A percentile compares a stretch with the other conserved stretches of the same genome.
These are phyloP conservation scores for Fraxinus nigra DNA, from an alignment of 305 asterid species.

Conservation along the genomic window DNA sequence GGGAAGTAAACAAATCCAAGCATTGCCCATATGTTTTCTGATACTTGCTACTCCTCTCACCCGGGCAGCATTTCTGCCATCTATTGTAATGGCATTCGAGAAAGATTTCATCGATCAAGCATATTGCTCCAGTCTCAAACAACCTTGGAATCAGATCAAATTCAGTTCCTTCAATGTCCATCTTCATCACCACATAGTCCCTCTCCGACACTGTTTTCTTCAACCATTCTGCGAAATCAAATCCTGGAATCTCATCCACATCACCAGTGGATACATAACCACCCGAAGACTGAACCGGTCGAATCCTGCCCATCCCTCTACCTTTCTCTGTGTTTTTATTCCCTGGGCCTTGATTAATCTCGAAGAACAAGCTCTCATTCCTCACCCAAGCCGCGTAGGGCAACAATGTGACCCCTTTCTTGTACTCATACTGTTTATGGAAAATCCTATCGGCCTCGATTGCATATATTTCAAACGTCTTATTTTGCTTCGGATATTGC, in stretches of 20 bases:
- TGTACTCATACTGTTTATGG: constrained; percentile 31
- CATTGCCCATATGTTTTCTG: constrained; percentile 37
- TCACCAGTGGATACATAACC: constrained; percentile 12
- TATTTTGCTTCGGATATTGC: constrained; percentile 50
- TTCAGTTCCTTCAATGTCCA: constrained; percentile 60
- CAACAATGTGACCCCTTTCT: constrained; percentile 39
- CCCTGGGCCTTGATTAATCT: constrained; percentile 31
- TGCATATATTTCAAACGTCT: constrained; percentile 45
- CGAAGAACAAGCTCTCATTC: constrained; percentile 49
- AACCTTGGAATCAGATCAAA: constrained; percentile 28
- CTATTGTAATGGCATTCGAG: constrained; percentile 55
- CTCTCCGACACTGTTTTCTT: constrained; percentile 22
- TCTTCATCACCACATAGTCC: constrained; percentile 55
- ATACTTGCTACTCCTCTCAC: constrained; percentile 35
- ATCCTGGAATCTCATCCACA: constrained; percentile 34
- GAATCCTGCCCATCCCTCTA: constrained; percentile 51
- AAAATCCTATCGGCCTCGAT: constrained; percentile 48
- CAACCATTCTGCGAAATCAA: constrained; percentile 54
- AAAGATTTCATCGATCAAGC: constrained; percentile 56
- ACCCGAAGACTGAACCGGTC: constrained; percentile 20
- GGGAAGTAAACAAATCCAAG: constrained; percentile 26
- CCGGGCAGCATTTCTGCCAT: constrained; percentile 41
- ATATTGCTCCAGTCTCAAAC: constrained; percentile 38
- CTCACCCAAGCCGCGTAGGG: constrained; percentile 58
- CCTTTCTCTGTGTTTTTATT: constrained; percentile 31